These are phyloP conservation scores for Pichia sp. DNA, from an alignment of 1,139 yeast genomes.

Conservation along the genomic window DNA sequence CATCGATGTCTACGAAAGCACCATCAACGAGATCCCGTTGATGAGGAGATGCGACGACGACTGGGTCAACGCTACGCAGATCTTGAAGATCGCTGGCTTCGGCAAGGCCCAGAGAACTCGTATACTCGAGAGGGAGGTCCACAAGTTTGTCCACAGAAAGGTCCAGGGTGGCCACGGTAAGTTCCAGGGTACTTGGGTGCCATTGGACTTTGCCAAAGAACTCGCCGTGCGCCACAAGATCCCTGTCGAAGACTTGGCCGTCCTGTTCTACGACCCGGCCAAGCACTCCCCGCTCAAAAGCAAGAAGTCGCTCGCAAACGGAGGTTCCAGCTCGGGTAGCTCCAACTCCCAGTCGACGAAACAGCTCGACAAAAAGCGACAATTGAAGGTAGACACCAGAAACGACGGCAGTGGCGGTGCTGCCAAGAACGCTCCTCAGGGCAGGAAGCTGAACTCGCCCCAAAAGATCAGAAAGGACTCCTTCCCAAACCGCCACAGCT, in stretches of 20 bases:
- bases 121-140: conserved; percentile 55
- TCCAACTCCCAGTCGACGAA: background rate
- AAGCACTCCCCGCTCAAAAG: conserved; percentile 27
- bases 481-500: background rate
- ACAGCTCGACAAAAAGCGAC: background rate
- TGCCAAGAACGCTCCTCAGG: conserved; percentile 1
- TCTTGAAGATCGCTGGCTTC: conserved; percentile 53
- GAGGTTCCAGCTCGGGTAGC: background rate
- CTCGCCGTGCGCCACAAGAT: conserved; percentile 48
- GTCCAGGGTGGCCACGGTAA: conserved; percentile 64
- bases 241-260: conserved; percentile 37
- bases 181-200: conserved; percentile 61
- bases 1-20: conserved; percentile 33
- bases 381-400: conserved; percentile 9
- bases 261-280: conserved; percentile 31
- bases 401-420: background rate
- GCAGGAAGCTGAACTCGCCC: conserved; percentile 15
- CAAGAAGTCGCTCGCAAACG: conserved; percentile 10
- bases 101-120: conserved; percentile 59
- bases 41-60: conserved; percentile 34
- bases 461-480: conserved; percentile 6
- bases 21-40: conserved; percentile 30
- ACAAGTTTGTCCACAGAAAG: conserved; percentile 51
- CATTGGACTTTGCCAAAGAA: conserved; percentile 44
- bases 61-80: conserved; percentile 51